Evolutionary conservation across 805 yeast species (phyloP).

Genomic region (Starmerella stellata): DNA sequence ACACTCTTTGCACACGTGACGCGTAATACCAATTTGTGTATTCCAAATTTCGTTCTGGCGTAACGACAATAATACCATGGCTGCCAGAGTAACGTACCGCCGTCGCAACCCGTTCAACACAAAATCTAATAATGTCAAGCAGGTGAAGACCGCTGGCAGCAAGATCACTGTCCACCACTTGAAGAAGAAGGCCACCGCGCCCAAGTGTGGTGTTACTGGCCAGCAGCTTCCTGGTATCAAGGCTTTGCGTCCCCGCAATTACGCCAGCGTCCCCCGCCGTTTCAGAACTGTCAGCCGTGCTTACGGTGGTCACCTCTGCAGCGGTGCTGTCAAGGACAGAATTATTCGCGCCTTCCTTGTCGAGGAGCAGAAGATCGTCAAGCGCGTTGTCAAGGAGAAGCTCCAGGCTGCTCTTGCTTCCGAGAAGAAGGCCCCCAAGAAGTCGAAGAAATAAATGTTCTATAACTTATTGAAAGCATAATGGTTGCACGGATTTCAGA

Average conservation of each 20-base stretch:
- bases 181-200: slow-evolving; percentile 71
- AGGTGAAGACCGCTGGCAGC: slow-evolving; percentile 99
- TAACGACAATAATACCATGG: slow-evolving; percentile 44
- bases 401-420: slow-evolving; percentile 64
- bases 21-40: not conserved
- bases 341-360: slow-evolving; percentile 98
- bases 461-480: not conserved
- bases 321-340: slow-evolving; percentile 95
- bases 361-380: slow-evolving; percentile 99
- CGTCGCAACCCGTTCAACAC: slow-evolving; percentile 99
- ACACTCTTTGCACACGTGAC: not conserved
- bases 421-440: slow-evolving; percentile 18
- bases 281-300: slow-evolving; percentile 98
- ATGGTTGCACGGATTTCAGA: not conserved
- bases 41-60: not conserved
- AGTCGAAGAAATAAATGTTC: slow-evolving; percentile 19
- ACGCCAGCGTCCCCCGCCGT: slow-evolving; percentile 86
- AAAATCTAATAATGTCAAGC: slow-evolving; percentile 98
- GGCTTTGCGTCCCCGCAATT: slow-evolving; percentile 94
- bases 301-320: slow-evolving; percentile 99
- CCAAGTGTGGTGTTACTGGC: slow-evolving; percentile 49
- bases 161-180: slow-evolving; percentile 94
- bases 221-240: slow-evolving; percentile 68
- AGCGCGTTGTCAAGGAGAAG: slow-evolving; percentile 96
- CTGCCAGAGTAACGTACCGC: slow-evolving; percentile 98